Evolutionary conservation across 2,329 filamentous ascomycete genomes (phyloP), one percentile per base, ranked within the genome.

Genomic region (Blastomyces gilchristii): DNA sequence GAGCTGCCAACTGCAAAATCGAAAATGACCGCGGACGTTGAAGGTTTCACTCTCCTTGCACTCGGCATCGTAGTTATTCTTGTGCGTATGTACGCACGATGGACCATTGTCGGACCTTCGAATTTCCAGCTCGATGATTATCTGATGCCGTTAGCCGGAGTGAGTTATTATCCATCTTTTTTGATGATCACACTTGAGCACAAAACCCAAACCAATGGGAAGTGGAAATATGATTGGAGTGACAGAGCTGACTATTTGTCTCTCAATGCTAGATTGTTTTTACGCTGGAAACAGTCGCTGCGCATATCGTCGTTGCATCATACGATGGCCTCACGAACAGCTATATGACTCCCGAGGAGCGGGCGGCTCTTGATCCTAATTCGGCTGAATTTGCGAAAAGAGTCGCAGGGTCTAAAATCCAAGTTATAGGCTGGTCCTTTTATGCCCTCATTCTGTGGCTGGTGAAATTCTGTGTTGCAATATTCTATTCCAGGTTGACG

Each of bases 61-160:
- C 67, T 85, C 31, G 82, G 80, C 6, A 70, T 83, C 22, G 61
- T 78, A 41, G 68, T 83, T 56, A 84, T 85, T 14, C 69, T 70
- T 8, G 68, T 86, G 12, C 78, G 85, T 41, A 78, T 79, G 1
- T 79, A 77, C 60, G 78, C 82, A 11, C 76, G 85, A 57, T 74
- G 81, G 67, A 75, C 68, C 63, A 71, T 71, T 12, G 79, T 80
- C 1, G 83, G 84, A 16, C 73, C 79, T 47, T 74, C 71, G 62
- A 76, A 77, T n/a, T 78, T 87, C 62, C 77, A 79, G 66, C 75
- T 78, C 0, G 85, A 87, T 70, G 85, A 87, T 65, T 85, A 83
- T 67, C 69, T 87, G 39, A 83, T 85, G 73, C 71, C 81, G 54
- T n/a, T 84, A 22, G 83, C 80, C 5, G 77, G 78, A 64, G 81